Base-by-base conservation (phyloP, 1,139 yeast species). In the Pichia sp. region DNA sequence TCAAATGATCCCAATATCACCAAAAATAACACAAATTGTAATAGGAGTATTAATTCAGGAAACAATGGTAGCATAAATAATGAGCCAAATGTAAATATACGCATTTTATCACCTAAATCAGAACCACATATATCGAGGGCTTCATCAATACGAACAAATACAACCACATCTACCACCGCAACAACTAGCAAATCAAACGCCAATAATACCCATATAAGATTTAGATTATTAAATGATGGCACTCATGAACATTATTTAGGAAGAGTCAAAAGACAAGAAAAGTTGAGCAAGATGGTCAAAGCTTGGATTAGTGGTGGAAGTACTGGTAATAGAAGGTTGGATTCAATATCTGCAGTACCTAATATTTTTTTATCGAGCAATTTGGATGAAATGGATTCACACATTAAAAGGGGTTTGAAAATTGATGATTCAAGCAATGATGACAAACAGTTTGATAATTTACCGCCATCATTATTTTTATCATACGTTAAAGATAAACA, bases 311-410 rank as follows among this genome's bases (percentile, higher is more conserved):
- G 93, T 14, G 90, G 93, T 11, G 86, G 86, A 61, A 87, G 84
- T 65, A 74, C 91, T 13, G 86, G 86, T 62, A 87, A 84, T 65
- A 75, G 87, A 39, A 74, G 96, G 50, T 88, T 83, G 60, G 93
- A 83, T 60, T 96, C 96, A 2, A 83, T 84, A 48, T 79, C 86
- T 50, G 96, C 96, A 0, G 87, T 88, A n/a, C 95, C 95, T 1
- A 87, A 84, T 57, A 70, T 80, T 27, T 67, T 77, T 44, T 69
- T 72, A n/a, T 62, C 68, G 2, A 63, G 58, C 10, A 61, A 62
- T 46, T 49, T 64, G 31, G 60, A 57, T 14, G 61, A 60, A 19
- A 52, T 64, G 47, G 66, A 64, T 47, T 53, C 56, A 42, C 63
- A 64, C 51, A 63, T 63, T 5, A 61, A 59, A 30, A 62, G 59